Base-by-base conservation (phyloP, 257 asterid genomes). In the Misopates orontium region DNA sequence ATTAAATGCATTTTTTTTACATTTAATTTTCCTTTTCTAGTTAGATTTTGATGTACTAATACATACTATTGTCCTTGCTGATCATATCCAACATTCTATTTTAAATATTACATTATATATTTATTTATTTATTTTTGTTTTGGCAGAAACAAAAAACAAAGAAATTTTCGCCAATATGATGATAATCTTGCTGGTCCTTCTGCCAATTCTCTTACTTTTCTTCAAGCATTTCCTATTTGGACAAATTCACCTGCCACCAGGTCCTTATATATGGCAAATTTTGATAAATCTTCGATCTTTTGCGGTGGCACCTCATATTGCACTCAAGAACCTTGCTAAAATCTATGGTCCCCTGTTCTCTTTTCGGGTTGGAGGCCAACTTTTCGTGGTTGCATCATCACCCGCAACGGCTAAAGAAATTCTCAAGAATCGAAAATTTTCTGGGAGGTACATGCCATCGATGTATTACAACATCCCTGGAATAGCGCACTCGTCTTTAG, bases 271-370 rank as follows among this genome's bases (percentile, higher is more conserved):
- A 45, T 45, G 51, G 51, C 19, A 45, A 45, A 8, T 45, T 13
- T 45, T 45, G 51, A 16, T 15, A 16, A 45, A 45, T 45, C 17
- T 45, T 45, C 8, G 19, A 4, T 0, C 11, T 14, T 45, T 14
- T 45, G 15, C 15, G 4, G 2, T 14, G 5, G 15, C 4, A 15
- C 51, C 51, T 14, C 51, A 45, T 45, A 8, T 45, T 16, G 19
- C 4, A 45, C 15, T 45, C 8, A 2, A 2, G 0, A 45, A 16
- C 18, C 18, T 45, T 36, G 8, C 42, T 36, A 65, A 65, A 65
- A 59, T 11, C 16, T 50, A 72, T 11, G 77, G 73, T 17, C 77
- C 77, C 3, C 36, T 72, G n/a, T 36, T 72, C 12, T 72, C 68
- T 0, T 17, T 72, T 14, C 21, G 77, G 8, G 62, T 66, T 1